phyloP scores from a whole-genome alignment of 495 filamentous ascomycete species.

The Daldinia vernicosa region DNA sequence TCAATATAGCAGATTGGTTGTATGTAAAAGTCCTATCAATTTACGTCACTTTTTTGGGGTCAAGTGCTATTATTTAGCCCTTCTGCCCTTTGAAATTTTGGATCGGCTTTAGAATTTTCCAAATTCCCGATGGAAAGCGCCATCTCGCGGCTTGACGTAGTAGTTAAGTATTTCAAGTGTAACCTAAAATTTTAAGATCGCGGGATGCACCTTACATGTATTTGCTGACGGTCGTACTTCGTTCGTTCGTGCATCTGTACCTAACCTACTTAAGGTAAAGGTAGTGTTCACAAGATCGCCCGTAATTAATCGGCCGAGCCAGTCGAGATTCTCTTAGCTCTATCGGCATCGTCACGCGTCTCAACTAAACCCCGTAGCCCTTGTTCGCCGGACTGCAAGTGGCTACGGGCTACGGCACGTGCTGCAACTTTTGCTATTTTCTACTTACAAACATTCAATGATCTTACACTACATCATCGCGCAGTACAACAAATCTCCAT shows the following conservation, averaged over 20 bases:
- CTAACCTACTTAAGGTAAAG: neutral
- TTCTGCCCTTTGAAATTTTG: neutral
- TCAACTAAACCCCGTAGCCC: constrained; percentile 3
- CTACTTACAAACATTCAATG: no score
- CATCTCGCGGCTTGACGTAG: neutral
- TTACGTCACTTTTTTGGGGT: constrained; percentile 33
- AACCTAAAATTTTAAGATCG: neutral
- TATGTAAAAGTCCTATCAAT: neutral
- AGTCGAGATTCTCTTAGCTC: neutral
- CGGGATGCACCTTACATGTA: neutral
- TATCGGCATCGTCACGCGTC: constrained; percentile 5
- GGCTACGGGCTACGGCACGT: constrained; percentile 23
- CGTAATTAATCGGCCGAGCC: constrained; percentile 34
- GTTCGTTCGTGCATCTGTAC: neutral
- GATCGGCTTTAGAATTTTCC: constrained; percentile 16
- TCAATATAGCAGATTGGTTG: neutral
- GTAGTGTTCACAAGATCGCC: constrained; percentile 23
- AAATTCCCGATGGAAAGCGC: constrained; percentile 32
- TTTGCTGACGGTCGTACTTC: neutral
- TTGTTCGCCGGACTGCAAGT: constrained; percentile 1
- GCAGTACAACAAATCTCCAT: neutral
- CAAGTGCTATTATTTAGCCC: neutral
- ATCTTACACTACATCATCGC: neutral
- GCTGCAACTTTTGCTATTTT: neutral
- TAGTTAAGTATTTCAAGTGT: neutral